Conservation (phyloP, 495 filamentous ascomycete species). For the Xylaria venustula region DNA sequence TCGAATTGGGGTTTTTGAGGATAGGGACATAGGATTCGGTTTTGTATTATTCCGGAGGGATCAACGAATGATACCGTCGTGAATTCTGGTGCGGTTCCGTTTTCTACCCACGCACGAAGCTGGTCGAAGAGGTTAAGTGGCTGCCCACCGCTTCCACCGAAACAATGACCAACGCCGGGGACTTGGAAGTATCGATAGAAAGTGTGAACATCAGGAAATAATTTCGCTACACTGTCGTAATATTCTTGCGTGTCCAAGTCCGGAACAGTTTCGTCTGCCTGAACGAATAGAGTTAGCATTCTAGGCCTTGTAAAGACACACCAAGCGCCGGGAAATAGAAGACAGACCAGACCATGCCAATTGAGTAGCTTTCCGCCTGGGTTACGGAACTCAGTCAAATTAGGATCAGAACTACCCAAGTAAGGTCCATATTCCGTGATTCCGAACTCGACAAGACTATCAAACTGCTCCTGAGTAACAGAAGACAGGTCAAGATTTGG, state of each 20-base stretch:
- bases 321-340: too few relatives aligned
- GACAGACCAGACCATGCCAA: conserved; percentile 46
- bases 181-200: conserved; percentile 34
- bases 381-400: conserved; percentile 39
- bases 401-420: conserved; percentile 35
- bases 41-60: too few relatives aligned
- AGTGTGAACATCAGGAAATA: conserved; percentile 15
- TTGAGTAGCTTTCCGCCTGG: conserved; percentile 45
- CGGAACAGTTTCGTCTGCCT: conserved; percentile 21
- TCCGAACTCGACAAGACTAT: conserved; percentile 27
- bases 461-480: conserved; percentile 20
- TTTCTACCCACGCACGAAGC: conserved; percentile 37
- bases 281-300: too few relatives aligned
- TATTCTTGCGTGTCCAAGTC: conserved; percentile 24
- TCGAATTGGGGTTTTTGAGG: too few relatives aligned
- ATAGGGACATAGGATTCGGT: too few relatives aligned
- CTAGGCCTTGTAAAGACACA: too few relatives aligned
- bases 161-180: conserved; percentile 36
- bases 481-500: conserved; percentile 14
- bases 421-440: conserved; percentile 30
- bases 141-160: conserved; percentile 21
- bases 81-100: conserved; percentile 34
- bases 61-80: too few relatives aligned
- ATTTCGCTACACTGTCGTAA: conserved; percentile 21
- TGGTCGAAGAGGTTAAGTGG: conserved; percentile 25